Evolutionary conservation across 441 rosid genomes (phyloP), one percentile per base, ranked within the genome.

Genomic region (Eruca vesicaria): DNA sequence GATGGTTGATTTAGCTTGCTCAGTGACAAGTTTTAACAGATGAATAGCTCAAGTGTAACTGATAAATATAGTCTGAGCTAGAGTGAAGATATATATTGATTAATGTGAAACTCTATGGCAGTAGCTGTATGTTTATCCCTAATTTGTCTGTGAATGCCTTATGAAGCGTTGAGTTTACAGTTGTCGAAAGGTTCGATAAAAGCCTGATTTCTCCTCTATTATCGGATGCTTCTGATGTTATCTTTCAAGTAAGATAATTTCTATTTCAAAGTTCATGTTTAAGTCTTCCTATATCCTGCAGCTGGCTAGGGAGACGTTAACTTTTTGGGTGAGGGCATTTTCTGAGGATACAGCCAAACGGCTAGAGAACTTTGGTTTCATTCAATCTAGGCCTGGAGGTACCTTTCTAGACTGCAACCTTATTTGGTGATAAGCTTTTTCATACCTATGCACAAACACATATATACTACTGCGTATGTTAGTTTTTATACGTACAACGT

Each of bases 321-420:
- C 99, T 73, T 96, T 91, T 82, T 96, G 99, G 99, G 97, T 93
- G 82, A 96, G 90, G 82, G 99, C 99, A 78, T 96, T 93, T 86
- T 93, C 99, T 21, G 97, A 90, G 85, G 99, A 93, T 81, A 96
- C 99, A 61, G 94, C 99, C 12, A 96, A 96, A 87, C 90, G 99
- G 78, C 85, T 96, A 80, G 97, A 96, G 84, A 96, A 96, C 82
- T 96, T 87, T 84, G 99, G 99, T 77, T 96, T 91, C 86, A 96
- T 96, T 83, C 98, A 93, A 63, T 87, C 82, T 77, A 90, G 98
- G 83, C 93, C 99, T 69, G 99, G 99, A 91, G 99, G 99, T 96
- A 88, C 75, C 35, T 59, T 52, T 48, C 57, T 81, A 20, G 55
- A 58, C 71, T 64, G 45, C 35, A 69, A 63, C 12, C 48, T 16